phyloP scores from a whole-genome alignment of 2,329 filamentous ascomycete genomes.

The Colletotrichum musicola region DNA sequence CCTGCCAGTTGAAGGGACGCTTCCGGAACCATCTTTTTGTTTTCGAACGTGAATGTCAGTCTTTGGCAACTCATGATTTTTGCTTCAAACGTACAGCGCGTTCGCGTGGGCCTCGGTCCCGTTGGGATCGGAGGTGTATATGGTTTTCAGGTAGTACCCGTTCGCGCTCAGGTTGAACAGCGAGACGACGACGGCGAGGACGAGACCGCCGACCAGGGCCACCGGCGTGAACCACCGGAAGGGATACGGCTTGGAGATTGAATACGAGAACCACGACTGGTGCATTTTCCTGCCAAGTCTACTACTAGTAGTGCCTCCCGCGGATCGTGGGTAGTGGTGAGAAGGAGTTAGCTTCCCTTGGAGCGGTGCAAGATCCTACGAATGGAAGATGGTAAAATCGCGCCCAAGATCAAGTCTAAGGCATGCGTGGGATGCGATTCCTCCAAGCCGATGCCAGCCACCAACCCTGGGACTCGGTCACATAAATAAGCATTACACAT shows the following conservation, averaged over 20 bases:
- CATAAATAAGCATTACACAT: too few relatives aligned
- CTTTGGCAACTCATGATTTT: not conserved
- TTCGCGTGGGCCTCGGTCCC: not conserved
- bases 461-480: too few relatives aligned
- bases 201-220: not conserved
- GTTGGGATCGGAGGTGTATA: not conserved
- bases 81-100: not conserved
- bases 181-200: not conserved
- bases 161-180: conserved; percentile 6
- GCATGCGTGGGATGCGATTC: too few relatives aligned
- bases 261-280: conserved; percentile 9
- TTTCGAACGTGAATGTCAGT: not conserved
- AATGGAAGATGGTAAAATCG: too few relatives aligned
- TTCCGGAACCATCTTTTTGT: not conserved
- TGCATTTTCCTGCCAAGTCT: not conserved
- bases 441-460: too few relatives aligned
- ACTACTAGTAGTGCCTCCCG: too few relatives aligned
- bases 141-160: conserved; percentile 4
- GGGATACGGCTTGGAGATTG: not conserved
- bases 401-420: too few relatives aligned
- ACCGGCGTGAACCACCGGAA: conserved; percentile 20
- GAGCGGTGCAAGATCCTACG: too few relatives aligned
- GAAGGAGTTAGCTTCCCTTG: too few relatives aligned
- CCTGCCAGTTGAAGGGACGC: conserved; percentile 7
- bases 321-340: too few relatives aligned